Evolutionary conservation across 2,329 filamentous ascomycete genomes (phyloP).

Genomic region (Blastomyces silverae): DNA sequence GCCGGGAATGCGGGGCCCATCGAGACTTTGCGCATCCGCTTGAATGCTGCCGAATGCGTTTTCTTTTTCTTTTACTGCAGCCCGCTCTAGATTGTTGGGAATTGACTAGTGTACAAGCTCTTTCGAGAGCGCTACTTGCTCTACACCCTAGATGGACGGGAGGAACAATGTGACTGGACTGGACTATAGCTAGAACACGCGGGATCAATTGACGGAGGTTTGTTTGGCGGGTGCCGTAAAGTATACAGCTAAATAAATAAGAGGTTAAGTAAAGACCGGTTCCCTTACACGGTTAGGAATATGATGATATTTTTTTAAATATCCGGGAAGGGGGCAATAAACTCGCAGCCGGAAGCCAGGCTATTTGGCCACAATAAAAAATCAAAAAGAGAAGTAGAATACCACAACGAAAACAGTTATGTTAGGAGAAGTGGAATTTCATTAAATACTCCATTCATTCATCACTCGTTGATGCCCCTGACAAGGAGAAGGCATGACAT

Average conservation of each 20-base stretch:
- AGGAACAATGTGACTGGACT: background rate
- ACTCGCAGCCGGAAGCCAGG: background rate
- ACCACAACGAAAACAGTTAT: background rate
- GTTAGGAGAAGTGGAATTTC: background rate
- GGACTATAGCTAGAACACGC: background rate
- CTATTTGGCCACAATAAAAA: background rate
- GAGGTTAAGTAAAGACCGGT: background rate
- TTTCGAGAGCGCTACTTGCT: background rate
- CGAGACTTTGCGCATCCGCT: no score
- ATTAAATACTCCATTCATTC: constrained; percentile 9
- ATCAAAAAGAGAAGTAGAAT: no score
- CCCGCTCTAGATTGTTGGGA: no score
- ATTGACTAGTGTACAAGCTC: no score
- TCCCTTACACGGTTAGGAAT: background rate
- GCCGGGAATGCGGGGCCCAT: no score
- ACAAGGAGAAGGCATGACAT: constrained; percentile 2
- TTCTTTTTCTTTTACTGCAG: no score
- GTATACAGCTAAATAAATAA: background rate
- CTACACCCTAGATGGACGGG: background rate
- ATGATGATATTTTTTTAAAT: no score
- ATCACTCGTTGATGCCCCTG: background rate
- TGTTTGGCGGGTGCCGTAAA: background rate
- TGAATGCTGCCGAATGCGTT: no score
- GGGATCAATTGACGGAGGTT: background rate
- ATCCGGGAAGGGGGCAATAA: no score